phyloP scores from a whole-genome alignment of 805 yeast genomes.

The Teunomyces stri region DNA sequence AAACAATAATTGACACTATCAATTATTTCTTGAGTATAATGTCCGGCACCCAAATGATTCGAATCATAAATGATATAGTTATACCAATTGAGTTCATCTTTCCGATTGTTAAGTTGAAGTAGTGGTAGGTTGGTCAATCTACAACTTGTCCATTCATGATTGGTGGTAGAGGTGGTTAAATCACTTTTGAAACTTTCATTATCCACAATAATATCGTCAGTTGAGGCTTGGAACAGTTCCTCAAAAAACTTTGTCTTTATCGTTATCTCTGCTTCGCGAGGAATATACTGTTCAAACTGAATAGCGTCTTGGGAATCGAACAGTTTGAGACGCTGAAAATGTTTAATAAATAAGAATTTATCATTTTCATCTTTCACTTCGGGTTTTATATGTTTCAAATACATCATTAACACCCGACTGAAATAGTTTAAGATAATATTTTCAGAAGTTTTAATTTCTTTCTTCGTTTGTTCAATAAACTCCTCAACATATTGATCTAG shows the following conservation, averaged over 20 bases:
- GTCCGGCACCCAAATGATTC: constrained; percentile 7
- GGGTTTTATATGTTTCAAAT: not conserved
- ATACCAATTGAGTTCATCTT: constrained; percentile 31
- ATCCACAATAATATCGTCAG: constrained; percentile 13
- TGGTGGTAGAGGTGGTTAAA: constrained; percentile 25
- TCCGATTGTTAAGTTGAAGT: constrained; percentile 28
- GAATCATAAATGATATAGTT: constrained; percentile 23
- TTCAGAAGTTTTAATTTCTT: constrained; percentile 21
- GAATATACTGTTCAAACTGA: constrained; percentile 6
- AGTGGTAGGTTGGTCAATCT: constrained; percentile 36
- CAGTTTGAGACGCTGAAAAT: constrained; percentile 8
- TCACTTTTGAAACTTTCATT: not conserved
- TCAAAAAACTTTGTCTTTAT: constrained; percentile 30
- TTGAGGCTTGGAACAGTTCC: constrained; percentile 27
- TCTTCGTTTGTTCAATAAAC: constrained; percentile 4
- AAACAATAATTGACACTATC: constrained; percentile 31
- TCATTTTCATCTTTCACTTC: constrained; percentile 15
- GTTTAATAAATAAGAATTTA: constrained; percentile 20
- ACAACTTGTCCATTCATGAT: constrained; percentile 39
- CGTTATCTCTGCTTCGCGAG: constrained; percentile 19
- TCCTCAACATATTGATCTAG: constrained; percentile 1
- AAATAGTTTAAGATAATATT: constrained; percentile 15
- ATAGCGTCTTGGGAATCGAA: not conserved
- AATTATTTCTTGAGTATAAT: constrained; percentile 16
- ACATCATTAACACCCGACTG: constrained; percentile 16